Evolutionary conservation across 106 monocot species (phyloP).

Genomic region (Dendrobium huoshanense): DNA sequence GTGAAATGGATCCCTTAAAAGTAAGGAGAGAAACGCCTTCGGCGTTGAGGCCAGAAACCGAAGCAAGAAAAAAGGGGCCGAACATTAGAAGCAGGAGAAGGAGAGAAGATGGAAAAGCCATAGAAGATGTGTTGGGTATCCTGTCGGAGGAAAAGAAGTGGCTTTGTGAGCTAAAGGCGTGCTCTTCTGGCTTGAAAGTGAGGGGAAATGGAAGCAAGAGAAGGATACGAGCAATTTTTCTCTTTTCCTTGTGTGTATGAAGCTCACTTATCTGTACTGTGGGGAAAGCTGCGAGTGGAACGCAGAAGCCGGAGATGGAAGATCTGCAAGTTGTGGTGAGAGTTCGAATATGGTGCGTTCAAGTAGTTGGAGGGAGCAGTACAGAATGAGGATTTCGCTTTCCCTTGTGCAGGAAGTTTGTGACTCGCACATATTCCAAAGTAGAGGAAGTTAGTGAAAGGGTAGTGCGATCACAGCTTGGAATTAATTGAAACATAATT

Average conservation of each 20-base stretch:
- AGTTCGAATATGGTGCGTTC: too few species aligned
- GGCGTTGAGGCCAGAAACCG: slow-evolving; percentile 15
- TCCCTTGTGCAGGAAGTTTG: too few species aligned
- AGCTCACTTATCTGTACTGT: too few species aligned
- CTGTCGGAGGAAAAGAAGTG: not conserved
- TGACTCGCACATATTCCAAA: too few species aligned
- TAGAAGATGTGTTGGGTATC: not conserved
- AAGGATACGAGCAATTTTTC: not conserved
- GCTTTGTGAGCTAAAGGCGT: not conserved
- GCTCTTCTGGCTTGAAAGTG: not conserved
- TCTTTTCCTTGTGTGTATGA: not conserved
- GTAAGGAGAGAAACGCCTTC: slow-evolving; percentile 60
- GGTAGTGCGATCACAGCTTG: too few species aligned
- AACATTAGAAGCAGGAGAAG: not conserved
- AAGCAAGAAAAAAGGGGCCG: slow-evolving; percentile 3
- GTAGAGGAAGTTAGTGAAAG: too few species aligned
- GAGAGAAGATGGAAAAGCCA: not conserved
- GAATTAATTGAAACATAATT: too few species aligned
- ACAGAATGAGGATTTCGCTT: too few species aligned
- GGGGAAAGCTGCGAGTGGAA: not conserved
- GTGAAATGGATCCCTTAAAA: slow-evolving; percentile 37
- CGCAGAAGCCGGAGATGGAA: not conserved
- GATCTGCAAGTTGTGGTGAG: too few species aligned
- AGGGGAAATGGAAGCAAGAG: not conserved
- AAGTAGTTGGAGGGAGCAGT: too few species aligned